Evolutionary conservation across 2,329 filamentous ascomycete species (phyloP), one percentile per base, ranked within the genome.

Genomic region (Aspergillus pseudotamarii): DNA sequence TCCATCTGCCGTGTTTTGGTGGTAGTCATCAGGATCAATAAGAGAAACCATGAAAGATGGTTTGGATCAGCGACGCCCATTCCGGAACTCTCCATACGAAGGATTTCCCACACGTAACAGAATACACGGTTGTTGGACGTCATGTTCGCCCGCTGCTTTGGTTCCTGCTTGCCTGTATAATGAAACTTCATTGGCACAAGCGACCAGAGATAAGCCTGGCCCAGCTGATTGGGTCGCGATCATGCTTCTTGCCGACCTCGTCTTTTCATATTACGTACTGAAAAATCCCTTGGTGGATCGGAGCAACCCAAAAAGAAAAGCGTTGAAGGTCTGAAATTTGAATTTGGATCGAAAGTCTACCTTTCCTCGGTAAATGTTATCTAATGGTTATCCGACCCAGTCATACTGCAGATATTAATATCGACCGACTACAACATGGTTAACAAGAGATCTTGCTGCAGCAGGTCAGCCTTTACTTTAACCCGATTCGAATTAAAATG

Each of bases 181-280:
- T 54, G 51, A 54, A 38, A 11, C n/a, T 55, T 55, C 21, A 55
- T 55, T 55, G 51, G 51, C 21, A 55, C 51, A 26, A 14, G 19
- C 59, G 60, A 57, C 32, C 43, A 68, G 59, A 67, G 75, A 77
- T 77, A 77, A 77, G 73, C 36, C 19, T 48, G 19, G 9, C 6
- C 16, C 12, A 50, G 30, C 64, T 76, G 72, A 77, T 77, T 78
- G 75, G 75, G 43, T 53, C 60, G 59, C 32, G 50, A 41, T 57
- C 57, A 64, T 64, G 55, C 66, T 53, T 61, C 60, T 57, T 63
- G 64, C 65, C 63, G 63, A 60, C 48, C 61, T 56, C 63, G 63
- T 64, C 66, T 65, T 36, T 55, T 70, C 57, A 62, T 66, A 76
- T 77, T 77, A 77, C 75, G 74, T 76, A 76, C 71, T 67, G 66